phyloP scores from a whole-genome alignment of 495 filamentous ascomycete genomes.

The Talaromyces stipitatus region DNA sequence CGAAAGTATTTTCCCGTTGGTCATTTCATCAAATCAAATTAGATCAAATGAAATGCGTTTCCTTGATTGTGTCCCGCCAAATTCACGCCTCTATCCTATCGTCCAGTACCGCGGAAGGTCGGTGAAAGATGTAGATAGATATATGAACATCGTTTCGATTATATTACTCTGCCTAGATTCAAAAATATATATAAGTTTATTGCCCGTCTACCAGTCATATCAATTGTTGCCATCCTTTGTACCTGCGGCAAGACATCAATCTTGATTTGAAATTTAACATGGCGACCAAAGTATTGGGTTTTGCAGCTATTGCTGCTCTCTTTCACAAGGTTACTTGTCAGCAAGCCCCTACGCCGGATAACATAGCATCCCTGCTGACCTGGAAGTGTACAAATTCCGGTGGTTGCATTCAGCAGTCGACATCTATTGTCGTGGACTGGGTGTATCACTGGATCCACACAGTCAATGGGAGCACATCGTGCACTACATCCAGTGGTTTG shows the following conservation, averaged over 20 bases:
- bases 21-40: neutral
- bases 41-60: neutral
- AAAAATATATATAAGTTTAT: neutral
- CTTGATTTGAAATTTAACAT: neutral
- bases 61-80: neutral
- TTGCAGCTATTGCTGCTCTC: constrained; percentile 1
- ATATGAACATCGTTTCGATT: neutral
- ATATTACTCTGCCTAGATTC: neutral
- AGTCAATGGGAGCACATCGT: constrained; percentile 21
- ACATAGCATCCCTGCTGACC: constrained; percentile 26
- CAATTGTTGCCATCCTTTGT: neutral
- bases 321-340: neutral
- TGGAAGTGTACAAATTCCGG: constrained; percentile 28
- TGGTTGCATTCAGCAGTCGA: constrained; percentile 30
- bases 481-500: constrained; percentile 28
- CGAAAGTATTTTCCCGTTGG: neutral
- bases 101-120: neutral
- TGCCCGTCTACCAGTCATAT: neutral
- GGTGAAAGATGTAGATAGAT: neutral
- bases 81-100: neutral
- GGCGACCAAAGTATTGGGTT: neutral
- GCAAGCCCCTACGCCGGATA: constrained; percentile 16
- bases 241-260: neutral
- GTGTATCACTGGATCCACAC: constrained; percentile 38
- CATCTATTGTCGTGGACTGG: constrained; percentile 32